A percentile compares a stretch with the other conserved stretches of the same genome.
Evolutionary conservation across 306 rosid species (phyloP).

Genomic region (Prunus kanzakura): DNA sequence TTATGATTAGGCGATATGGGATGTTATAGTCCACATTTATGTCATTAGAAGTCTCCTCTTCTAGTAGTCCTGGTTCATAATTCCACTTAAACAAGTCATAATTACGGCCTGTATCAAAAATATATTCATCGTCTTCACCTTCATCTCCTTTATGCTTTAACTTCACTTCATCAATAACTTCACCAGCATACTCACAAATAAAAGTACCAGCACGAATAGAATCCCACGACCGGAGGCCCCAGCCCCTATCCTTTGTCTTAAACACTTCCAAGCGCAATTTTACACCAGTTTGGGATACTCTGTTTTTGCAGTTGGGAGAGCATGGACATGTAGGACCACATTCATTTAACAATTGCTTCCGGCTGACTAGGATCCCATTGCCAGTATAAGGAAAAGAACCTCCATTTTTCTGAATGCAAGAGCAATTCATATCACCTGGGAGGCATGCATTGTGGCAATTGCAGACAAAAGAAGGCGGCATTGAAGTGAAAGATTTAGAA

Average conservation of each 20-base stretch:
- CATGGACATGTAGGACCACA: conserved; percentile 61
- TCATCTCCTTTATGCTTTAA: conserved; percentile 22
- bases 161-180: conserved; percentile 41
- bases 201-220: conserved; percentile 65
- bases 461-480: conserved; percentile 42
- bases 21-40: conserved; percentile 39
- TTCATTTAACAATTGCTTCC: conserved; percentile 53
- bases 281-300: conserved; percentile 53
- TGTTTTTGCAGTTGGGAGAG: conserved; percentile 56
- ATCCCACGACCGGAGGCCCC: conserved; percentile 68
- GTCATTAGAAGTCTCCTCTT: conserved; percentile 34
- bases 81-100: conserved; percentile 53
- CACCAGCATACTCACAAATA: conserved; percentile 70
- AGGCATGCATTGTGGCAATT: conserved; percentile 43
- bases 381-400: conserved; percentile 57
- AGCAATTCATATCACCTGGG: conserved; percentile 55
- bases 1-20: conserved; percentile 49
- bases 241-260: conserved; percentile 58
- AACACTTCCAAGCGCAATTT: conserved; percentile 53
- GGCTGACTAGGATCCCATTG: conserved; percentile 49
- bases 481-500: conserved; percentile 30
- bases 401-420: conserved; percentile 54
- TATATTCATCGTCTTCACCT: conserved; percentile 44
- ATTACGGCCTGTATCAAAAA: conserved; percentile 52
- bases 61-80: conserved; percentile 47